Evolutionary conservation across 768 basidiomycete genomes (phyloP), one percentile per base, ranked within the genome.

Genomic region (Amanita rubescens): DNA sequence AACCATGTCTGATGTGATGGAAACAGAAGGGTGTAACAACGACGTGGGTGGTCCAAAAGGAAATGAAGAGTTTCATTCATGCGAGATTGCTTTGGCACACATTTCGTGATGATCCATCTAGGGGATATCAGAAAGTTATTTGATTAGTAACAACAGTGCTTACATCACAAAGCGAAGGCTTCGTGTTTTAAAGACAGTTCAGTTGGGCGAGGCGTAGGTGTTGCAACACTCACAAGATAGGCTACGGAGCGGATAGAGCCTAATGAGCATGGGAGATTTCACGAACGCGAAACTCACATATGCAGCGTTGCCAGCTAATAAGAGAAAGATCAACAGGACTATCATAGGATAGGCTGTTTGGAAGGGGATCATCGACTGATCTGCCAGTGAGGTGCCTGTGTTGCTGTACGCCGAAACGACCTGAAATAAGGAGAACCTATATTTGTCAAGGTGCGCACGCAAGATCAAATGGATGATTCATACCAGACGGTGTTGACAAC

Each of bases 1-100:
- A 95, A 89, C 90, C 92, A 93, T 3, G 94, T 96, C 63, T 96
- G 94, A 61, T 94, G 90, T 0, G 91, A 84, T 0, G 93, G 93
- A 60, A 95, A 95, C 8, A 95, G 77, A 65, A 93, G 90, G 10
- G 92, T 80, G 62, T 88, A 94, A 67, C 93, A 95, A 57, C 90
- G 81, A 10, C 95, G 82, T 11, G 95, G 95, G 64, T 97, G 95
- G 61, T 97, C 93, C 8, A 99, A 78, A 7, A 99, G 79, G 65
- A 98, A 99, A 52, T 84, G 85, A 1, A 96, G 72, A 0, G 92
- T 91, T 68, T 94, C 91, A 44, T 81, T 71, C 0, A 82, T 61
- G 0, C 82, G 79, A 12, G 90, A 91, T 0, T 66, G 61, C 1
- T 60, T 61, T 5, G 83, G 81, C 19, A 86, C 76, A 5, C 80